phyloP scores from a whole-genome alignment of 495 filamentous ascomycete species.

The Penicillium riverlandense region DNA sequence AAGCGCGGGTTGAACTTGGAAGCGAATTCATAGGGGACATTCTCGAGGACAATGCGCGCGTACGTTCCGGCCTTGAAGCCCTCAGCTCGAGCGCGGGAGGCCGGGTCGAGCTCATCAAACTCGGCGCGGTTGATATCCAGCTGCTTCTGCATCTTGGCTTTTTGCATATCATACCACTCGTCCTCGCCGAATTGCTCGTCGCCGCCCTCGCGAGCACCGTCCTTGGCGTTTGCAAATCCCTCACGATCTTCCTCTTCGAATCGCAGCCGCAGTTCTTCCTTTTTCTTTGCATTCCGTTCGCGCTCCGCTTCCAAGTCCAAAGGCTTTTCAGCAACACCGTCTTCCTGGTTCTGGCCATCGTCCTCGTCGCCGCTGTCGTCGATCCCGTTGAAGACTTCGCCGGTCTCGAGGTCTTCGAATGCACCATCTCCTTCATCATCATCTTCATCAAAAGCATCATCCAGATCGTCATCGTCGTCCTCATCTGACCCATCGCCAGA shows the following conservation, averaged over 20 bases:
- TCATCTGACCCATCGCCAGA: slow-evolving; percentile 34
- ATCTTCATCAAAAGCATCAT: slow-evolving; percentile 43
- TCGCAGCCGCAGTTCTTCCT: slow-evolving; percentile 87
- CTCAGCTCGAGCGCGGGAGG: slow-evolving; percentile 72
- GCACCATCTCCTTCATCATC: slow-evolving; percentile 78
- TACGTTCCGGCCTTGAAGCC: slow-evolving; percentile 92
- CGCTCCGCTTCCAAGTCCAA: slow-evolving; percentile 71
- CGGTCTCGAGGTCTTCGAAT: slow-evolving; percentile 84
- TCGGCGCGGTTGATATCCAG: slow-evolving; percentile 89
- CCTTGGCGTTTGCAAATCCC: slow-evolving; percentile 81
- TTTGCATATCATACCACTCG: slow-evolving; percentile 97
- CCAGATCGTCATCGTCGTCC: slow-evolving; percentile 39
- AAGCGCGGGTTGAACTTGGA: slow-evolving; percentile 76
- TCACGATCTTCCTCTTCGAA: slow-evolving; percentile 97
- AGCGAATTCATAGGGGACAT: slow-evolving; percentile 86
- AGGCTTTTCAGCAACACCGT: slow-evolving; percentile 20
- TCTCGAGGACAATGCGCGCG: slow-evolving; percentile 78
- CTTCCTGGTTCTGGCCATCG: slow-evolving; percentile 18
- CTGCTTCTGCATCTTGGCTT: slow-evolving; percentile 90
- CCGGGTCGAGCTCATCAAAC: slow-evolving; percentile 76
- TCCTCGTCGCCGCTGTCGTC: slow-evolving; percentile 32
- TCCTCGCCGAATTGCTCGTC: slow-evolving; percentile 87
- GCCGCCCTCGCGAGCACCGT: slow-evolving; percentile 52
- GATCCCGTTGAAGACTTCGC: slow-evolving; percentile 46
- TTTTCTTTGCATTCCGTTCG: slow-evolving; percentile 80